phyloP scores from a whole-genome alignment of 768 basidiomycete genomes.

The Tylopilus plumbeoviolaceoides region DNA sequence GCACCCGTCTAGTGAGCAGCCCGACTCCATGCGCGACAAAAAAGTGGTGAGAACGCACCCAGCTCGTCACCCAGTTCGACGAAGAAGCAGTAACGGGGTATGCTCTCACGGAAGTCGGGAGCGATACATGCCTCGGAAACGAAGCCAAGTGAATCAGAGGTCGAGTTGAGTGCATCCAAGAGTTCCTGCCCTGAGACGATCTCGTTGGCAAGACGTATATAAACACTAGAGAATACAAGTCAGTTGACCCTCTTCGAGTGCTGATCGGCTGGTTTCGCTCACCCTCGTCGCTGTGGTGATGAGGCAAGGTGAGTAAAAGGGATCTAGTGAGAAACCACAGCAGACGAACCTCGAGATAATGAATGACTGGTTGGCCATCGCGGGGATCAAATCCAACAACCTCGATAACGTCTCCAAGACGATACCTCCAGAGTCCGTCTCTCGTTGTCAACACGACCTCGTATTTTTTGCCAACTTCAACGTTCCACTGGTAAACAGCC shows the following conservation, averaged over 20 bases:
- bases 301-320: not conserved
- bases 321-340: not conserved
- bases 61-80: slow-evolving; percentile 12
- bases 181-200: slow-evolving; percentile 22
- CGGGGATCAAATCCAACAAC: slow-evolving; percentile 20
- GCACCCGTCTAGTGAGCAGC: not conserved
- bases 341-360: slow-evolving; percentile 20
- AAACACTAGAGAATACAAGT: slow-evolving; percentile 1
- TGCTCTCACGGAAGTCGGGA: slow-evolving; percentile 15
- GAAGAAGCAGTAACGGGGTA: slow-evolving; percentile 19
- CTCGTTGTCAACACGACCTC: slow-evolving; percentile 24
- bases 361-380: slow-evolving; percentile 21
- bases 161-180: slow-evolving; percentile 12
- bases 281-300: slow-evolving; percentile 18
- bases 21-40: not conserved
- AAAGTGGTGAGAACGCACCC: not conserved
- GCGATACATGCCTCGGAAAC: slow-evolving; percentile 22
- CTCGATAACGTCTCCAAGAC: slow-evolving; percentile 20
- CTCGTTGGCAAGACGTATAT: slow-evolving; percentile 21
- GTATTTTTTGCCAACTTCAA: slow-evolving; percentile 14
- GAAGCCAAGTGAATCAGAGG: slow-evolving; percentile 12
- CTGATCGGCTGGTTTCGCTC: not conserved
- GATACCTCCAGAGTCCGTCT: slow-evolving; percentile 24
- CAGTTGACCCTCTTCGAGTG: not conserved
- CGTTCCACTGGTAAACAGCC: slow-evolving; percentile 16